Evolutionary conservation across 1,284 basidiomycete species (phyloP), one percentile per base, ranked within the genome.

Genomic region (Melampsora americana): DNA sequence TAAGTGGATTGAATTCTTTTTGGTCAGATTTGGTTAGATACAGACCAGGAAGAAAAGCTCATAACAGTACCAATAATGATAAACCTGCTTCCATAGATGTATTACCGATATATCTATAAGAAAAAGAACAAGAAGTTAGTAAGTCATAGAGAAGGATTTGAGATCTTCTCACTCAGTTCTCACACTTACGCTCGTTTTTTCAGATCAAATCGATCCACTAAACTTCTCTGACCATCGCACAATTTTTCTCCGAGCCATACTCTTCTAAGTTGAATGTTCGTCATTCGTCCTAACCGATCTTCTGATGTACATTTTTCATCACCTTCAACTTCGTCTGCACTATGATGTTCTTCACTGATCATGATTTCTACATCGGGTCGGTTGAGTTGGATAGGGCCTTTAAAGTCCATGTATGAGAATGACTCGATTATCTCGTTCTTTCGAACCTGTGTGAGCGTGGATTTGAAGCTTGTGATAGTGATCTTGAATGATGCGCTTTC

Each of bases 71-170:
- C 70, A 72, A 42, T 65, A 72, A 80, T 80, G 81, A 80, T 20
- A 81, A 65, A n/a, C 83, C 81, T 0, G 94, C 89, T 80, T 98
- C 95, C 96, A 99, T 99, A 79, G 91, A 92, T 0, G 96, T 99
- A 80, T 96, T 99, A 11, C 96, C 95, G 82, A 90, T 98, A 82
- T 93, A 72, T 65, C 70, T 72, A 64, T n/a, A 9, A 18, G 4
- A 82, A 42, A 65, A 35, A 4, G 18, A 60, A 42, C 6, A 30
- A 39, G 20, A 44, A 32, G n/a, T 60, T 6, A 60, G 4, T 69
- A 20, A 30, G 50, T 20, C 9, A 32, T 20, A n/a, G 28, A 32
- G n/a, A 53, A 53, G 6, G 50, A 26, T 9, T 53, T 53, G 7
- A 20, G 4, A 53, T 20, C 50, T 53, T 18, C 7, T 0, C 50